Conservation (phyloP, 148 eudicot species). For the Camellia lanceoleosa region DNA sequence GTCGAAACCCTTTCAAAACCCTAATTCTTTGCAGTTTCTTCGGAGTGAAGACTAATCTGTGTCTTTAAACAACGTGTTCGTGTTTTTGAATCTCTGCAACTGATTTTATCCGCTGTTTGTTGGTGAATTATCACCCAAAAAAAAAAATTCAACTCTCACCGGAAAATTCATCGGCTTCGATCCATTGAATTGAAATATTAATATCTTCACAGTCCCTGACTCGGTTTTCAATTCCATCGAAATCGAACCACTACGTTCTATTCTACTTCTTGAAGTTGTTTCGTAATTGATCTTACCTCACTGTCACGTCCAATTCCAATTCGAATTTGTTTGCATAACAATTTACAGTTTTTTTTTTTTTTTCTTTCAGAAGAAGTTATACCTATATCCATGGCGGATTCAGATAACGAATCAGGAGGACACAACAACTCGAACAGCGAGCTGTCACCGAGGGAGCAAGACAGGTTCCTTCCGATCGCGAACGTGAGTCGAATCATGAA, state of each 20-base stretch:
- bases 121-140: neutral
- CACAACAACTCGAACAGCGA: conserved; percentile 26
- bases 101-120: neutral
- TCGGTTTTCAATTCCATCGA: neutral
- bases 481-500: conserved; percentile 64
- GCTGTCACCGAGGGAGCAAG: conserved; percentile 46
- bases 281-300: neutral
- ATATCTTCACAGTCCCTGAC: neutral
- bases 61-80: too few species aligned
- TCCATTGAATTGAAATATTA: neutral
- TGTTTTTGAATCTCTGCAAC: neutral
- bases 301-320: neutral
- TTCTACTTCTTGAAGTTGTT: neutral
- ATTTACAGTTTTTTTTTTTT: neutral
- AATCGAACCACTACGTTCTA: neutral
- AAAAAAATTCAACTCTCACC: neutral
- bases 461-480: conserved; percentile 54
- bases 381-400: conserved; percentile 43
- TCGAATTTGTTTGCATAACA: neutral
- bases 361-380: neutral
- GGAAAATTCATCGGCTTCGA: neutral
- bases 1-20: neutral
- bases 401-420: conserved; percentile 67
- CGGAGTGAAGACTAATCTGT: neutral
- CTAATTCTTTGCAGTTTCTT: neutral